Evolutionary conservation across 2,329 filamentous ascomycete genomes (phyloP).

Genomic region (Lecanoromycetidae sp.): DNA sequence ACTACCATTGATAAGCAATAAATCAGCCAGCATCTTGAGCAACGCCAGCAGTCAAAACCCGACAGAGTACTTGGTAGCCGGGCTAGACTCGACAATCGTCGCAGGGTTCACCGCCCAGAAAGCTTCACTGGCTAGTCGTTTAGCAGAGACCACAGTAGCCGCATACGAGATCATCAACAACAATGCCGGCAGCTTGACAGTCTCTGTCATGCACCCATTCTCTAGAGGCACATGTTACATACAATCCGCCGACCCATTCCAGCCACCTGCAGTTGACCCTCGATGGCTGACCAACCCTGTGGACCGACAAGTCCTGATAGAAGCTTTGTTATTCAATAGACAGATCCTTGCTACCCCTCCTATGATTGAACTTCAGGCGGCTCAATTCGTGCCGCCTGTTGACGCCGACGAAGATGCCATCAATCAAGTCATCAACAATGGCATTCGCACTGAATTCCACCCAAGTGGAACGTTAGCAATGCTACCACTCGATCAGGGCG

Average conservation of each 20-base stretch:
- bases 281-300: constrained; percentile 18
- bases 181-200: constrained; percentile 19
- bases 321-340: constrained; percentile 27
- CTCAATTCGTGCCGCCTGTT: constrained; percentile 21
- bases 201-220: constrained; percentile 27
- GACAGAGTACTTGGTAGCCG: constrained; percentile 10
- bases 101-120: constrained; percentile 23
- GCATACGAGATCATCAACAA: constrained; percentile 25
- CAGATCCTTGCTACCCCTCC: constrained; percentile 24
- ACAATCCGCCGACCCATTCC: constrained; percentile 25
- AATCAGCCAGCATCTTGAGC: constrained; percentile 15
- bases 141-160: constrained; percentile 21
- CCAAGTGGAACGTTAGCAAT: constrained; percentile 40
- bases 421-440: constrained; percentile 21
- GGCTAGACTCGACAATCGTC: constrained; percentile 19
- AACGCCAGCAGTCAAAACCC: constrained; percentile 14
- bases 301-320: constrained; percentile 26
- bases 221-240: constrained; percentile 29
- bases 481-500: constrained; percentile 36
- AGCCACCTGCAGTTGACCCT: constrained; percentile 17
- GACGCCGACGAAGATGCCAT: constrained; percentile 24
- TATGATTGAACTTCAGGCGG: constrained; percentile 24
- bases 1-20: constrained; percentile 20
- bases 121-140: constrained; percentile 19
- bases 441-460: constrained; percentile 37